These are phyloP conservation scores for Artemisia annua DNA, from an alignment of 129 eudicot species.

Conservation along the genomic window DNA sequence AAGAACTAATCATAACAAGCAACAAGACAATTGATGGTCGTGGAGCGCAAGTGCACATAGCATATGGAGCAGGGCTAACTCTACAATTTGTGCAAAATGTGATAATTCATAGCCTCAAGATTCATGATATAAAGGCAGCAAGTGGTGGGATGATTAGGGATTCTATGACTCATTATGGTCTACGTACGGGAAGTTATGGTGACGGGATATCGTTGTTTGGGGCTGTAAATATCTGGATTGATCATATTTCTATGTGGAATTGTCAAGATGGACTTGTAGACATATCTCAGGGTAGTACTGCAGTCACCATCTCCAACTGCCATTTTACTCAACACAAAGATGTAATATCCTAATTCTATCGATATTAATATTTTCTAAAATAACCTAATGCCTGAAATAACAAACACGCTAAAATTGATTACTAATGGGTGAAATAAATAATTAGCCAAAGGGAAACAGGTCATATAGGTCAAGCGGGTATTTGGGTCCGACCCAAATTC, in stretches of 20 bases:
- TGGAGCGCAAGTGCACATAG: conserved; percentile 54
- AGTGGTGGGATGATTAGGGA: conserved; percentile 67
- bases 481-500: too few species aligned
- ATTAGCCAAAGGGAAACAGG: too few species aligned
- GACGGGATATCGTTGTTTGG: conserved; percentile 70
- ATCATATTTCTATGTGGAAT: conserved; percentile 58
- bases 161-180: conserved; percentile 48
- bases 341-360: too few species aligned
- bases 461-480: too few species aligned
- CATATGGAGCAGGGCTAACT: conserved; percentile 71
- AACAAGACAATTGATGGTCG: conserved; percentile 83
- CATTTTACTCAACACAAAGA: conserved; percentile 48
- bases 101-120: conserved; percentile 47
- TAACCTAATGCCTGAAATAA: neutral
- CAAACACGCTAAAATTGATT: too few species aligned
- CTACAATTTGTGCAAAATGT: conserved; percentile 53
- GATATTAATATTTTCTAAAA: neutral
- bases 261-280: conserved; percentile 67
- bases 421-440: too few species aligned
- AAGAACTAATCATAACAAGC: conserved; percentile 59
- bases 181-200: conserved; percentile 58
- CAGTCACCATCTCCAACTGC: conserved; percentile 69
- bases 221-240: conserved; percentile 58
- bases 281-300: conserved; percentile 59
- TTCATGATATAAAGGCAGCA: conserved; percentile 28